Base-by-base conservation (phyloP, 2,329 filamentous ascomycete genomes). In the Emmonsia crescens region DNA sequence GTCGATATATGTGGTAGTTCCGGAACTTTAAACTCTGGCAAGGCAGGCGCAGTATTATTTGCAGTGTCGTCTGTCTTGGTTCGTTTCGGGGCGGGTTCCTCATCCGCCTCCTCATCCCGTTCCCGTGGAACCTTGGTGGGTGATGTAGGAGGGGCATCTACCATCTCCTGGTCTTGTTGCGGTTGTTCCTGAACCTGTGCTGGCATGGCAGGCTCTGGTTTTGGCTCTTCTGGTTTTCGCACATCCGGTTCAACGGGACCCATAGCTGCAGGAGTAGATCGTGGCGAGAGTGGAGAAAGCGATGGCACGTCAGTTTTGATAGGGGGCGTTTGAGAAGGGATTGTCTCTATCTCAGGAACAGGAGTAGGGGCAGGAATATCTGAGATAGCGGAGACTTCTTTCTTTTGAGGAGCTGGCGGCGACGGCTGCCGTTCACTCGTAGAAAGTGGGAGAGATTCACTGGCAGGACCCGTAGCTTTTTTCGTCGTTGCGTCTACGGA, bases 71-170 rank as follows among this genome's bases (percentile, higher is more conserved):
- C 88, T 0, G 89, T 88, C 75, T 87, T 93, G 44, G 89, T 85
- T 31, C 92, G 86, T 78, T 96, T 96, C 0, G 91, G 83, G 19
- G 84, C 83, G 60, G 87, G 91, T 65, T 90, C 77, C 24, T 80
- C 78, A 21, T 66, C 68, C 14, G 64, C 77, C 65, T 96, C 91
- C 4, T 91, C 86, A 62, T 96, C 91, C 16, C 92, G 86, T 66
- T 87, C 88, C 12, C 90, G 85, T 1, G 89, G 81, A 14, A 88
- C 71, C 75, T 92, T 93, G 3, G 73, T 72, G 3, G 77, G 75
- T 1, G 78, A 77, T 3, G 68, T 51, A 33, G 75, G 69, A 0
- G 81, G 78, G 1, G 77, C 82, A 64, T 85, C 83, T n/a, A 73
- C 70, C 82, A 85, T 84, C 48, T 77, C 73, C 12, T 81, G 74